phyloP scores from a whole-genome alignment of 129 eudicot species.

The Heracleum sosnowskyi region DNA sequence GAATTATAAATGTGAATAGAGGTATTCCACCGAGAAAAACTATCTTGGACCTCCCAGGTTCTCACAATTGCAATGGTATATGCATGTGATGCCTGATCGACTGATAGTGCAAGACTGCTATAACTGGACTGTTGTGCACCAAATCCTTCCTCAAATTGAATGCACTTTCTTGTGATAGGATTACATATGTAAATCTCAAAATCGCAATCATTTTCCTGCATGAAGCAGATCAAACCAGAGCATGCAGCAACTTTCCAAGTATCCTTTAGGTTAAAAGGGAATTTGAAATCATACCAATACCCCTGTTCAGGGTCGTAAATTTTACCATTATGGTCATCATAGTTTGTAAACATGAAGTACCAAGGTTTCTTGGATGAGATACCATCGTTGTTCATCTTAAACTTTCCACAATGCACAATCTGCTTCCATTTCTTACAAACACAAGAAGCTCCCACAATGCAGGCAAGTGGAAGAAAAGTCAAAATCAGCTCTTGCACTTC shows the following conservation, averaged over 20 bases:
- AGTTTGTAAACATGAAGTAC: conserved; percentile 52
- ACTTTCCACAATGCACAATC: conserved; percentile 32
- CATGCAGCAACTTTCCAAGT: conserved; percentile 41
- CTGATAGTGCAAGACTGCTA: conserved; percentile 39
- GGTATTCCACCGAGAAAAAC: conserved; percentile 24
- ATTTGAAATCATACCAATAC: conserved; percentile 38
- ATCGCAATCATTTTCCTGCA: conserved; percentile 31
- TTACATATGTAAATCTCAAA: conserved; percentile 29
- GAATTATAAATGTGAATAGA: conserved; percentile 34
- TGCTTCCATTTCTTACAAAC: conserved; percentile 47
- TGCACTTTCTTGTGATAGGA: conserved; percentile 26
- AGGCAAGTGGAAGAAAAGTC: conserved; percentile 34
- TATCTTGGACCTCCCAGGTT: conserved; percentile 34
- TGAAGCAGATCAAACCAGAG: conserved; percentile 35
- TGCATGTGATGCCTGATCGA: conserved; percentile 21
- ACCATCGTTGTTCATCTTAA: conserved; percentile 12
- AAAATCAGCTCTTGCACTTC: conserved; percentile 40
- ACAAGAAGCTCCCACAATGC: conserved; percentile 27
- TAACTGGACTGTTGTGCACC: conserved; percentile 24
- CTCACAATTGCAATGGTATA: conserved; percentile 35
- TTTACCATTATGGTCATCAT: conserved; percentile 23
- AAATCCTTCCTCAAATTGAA: conserved; percentile 24
- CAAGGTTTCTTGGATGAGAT: conserved; percentile 27
- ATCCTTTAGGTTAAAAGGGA: conserved; percentile 34
- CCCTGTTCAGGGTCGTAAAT: conserved; percentile 35